Evolutionary conservation across 2,329 filamentous ascomycete species (phyloP).

Genomic region (Botrytis aclada): DNA sequence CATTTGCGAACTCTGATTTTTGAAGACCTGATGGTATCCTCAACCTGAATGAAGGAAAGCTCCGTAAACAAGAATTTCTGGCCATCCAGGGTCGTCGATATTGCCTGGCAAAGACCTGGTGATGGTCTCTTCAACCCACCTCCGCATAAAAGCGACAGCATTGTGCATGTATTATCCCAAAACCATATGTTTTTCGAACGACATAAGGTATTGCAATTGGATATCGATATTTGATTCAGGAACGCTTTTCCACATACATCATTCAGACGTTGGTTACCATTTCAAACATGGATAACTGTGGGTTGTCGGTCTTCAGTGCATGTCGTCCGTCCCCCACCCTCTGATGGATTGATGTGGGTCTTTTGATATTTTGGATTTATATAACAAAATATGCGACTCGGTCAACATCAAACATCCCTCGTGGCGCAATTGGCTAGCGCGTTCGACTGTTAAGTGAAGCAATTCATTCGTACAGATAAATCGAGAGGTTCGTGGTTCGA

Average conservation of each 20-base stretch:
- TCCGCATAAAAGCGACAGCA: neutral
- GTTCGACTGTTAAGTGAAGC: conserved; percentile 9
- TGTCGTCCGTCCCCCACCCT: conserved; percentile 11
- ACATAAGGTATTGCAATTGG: neutral
- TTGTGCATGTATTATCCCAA: neutral
- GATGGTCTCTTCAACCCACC: neutral
- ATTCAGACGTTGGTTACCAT: neutral
- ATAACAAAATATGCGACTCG: neutral
- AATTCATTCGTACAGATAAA: neutral
- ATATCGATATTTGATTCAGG: neutral
- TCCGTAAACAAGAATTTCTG: neutral
- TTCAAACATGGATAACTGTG: neutral
- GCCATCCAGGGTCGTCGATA: neutral
- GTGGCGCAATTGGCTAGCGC: conserved; percentile 18
- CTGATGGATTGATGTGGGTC: neutral
- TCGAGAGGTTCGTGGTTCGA: conserved; percentile 15
- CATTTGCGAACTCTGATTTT: neutral
- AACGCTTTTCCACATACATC: neutral
- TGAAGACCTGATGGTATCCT: neutral
- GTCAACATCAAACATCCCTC: conserved; percentile 6
- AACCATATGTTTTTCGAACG: too few species aligned
- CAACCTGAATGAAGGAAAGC: neutral
- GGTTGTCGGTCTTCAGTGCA: neutral
- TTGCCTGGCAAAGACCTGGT: neutral
- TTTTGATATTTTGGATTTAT: neutral